phyloP scores from a whole-genome alignment of 148 eudicot species.

The Rhododendron vialii region DNA sequence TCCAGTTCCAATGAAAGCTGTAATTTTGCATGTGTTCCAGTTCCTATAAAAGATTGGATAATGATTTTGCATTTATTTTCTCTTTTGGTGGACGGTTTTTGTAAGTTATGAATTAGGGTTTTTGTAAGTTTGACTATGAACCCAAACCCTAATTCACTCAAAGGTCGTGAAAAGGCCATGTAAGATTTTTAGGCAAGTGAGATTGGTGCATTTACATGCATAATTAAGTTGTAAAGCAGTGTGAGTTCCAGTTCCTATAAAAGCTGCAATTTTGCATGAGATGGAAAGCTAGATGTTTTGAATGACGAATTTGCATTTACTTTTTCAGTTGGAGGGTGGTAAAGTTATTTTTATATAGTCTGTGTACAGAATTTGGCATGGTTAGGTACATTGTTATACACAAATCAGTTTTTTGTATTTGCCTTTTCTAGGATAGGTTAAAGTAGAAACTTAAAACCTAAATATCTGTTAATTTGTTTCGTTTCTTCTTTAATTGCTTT shows the following conservation, averaged over 20 bases:
- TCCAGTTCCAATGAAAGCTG: not conserved
- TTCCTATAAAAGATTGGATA: no score
- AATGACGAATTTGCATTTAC: not conserved
- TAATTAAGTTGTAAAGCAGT: not conserved
- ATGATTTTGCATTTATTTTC: not conserved
- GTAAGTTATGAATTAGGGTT: not conserved
- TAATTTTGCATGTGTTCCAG: constrained; percentile 3
- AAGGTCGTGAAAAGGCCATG: not conserved
- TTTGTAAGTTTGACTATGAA: not conserved
- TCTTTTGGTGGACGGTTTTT: not conserved
- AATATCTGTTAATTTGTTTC: not conserved
- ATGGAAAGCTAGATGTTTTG: not conserved
- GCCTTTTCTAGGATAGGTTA: not conserved
- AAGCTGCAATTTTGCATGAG: not conserved
- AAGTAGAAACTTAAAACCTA: not conserved
- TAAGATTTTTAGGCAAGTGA: not conserved
- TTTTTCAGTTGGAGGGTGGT: not conserved
- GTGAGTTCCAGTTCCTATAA: not conserved
- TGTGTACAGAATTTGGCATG: not conserved
- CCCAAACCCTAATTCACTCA: not conserved
- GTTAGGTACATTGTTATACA: not conserved
- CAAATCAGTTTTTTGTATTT: not conserved
- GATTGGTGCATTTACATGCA: not conserved
- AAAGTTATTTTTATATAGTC: not conserved
- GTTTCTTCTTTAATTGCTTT: not conserved